These are phyloP conservation scores for Gossypioides kirkii DNA, from an alignment of 345 rosid species.

Conservation along the genomic window DNA sequence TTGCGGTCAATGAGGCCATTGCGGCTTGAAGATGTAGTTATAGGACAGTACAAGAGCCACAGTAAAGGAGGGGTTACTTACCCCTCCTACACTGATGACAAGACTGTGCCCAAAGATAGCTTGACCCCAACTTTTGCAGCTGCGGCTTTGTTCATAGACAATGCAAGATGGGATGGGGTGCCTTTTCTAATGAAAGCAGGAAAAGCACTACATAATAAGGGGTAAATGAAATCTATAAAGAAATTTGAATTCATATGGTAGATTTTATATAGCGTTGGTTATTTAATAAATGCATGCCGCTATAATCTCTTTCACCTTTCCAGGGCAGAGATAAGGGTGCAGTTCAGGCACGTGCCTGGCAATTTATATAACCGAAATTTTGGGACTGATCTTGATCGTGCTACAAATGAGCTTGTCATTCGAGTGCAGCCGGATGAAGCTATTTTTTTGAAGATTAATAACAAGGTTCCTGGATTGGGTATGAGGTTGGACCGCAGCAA, in stretches of 20 bases:
- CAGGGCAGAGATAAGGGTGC: slow-evolving; percentile 98
- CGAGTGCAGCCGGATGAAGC: slow-evolving; percentile 98
- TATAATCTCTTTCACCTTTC: not conserved
- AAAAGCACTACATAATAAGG: slow-evolving; percentile 76
- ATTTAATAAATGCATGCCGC: slow-evolving; percentile 1
- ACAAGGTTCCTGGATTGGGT: slow-evolving; percentile 96
- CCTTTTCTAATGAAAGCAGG: slow-evolving; percentile 99
- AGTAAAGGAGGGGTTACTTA: slow-evolving; percentile 69
- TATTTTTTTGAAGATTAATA: slow-evolving; percentile 89
- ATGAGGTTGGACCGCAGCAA: slow-evolving; percentile 92
- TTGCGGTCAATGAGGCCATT: slow-evolving; percentile 92
- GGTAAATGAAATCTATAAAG: slow-evolving; percentile 34
- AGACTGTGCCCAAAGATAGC: slow-evolving; percentile 84
- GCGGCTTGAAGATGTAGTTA: slow-evolving; percentile 64
- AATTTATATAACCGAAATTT: slow-evolving; percentile 72
- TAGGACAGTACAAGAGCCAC: slow-evolving; percentile 96
- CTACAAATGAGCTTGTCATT: slow-evolving; percentile 93
- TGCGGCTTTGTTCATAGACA: slow-evolving; percentile 94
- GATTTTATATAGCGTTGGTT: not conserved
- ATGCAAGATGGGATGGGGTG: slow-evolving; percentile 99
- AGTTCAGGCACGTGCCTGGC: slow-evolving; percentile 95
- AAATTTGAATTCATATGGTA: not conserved
- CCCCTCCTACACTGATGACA: slow-evolving; percentile 87
- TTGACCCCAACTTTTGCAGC: slow-evolving; percentile 97
- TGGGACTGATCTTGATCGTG: slow-evolving; percentile 75